Conservation (phyloP, 2,329 filamentous ascomycete genomes). For the Penicillium sp. region DNA sequence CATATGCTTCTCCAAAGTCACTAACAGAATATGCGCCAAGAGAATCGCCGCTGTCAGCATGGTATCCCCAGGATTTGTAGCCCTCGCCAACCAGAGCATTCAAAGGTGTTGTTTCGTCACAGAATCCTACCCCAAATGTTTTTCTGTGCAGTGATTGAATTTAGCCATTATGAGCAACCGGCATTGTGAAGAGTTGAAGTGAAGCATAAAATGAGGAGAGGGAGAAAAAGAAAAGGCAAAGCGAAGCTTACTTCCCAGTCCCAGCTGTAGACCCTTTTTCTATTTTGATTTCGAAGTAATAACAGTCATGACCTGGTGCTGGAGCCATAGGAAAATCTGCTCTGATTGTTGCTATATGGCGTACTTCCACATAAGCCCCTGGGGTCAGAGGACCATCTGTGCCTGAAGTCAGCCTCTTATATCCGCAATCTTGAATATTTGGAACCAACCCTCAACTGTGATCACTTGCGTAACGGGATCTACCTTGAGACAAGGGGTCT, state of each 20-base stretch:
- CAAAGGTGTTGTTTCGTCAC: not conserved
- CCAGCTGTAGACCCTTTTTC: not conserved
- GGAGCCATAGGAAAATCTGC: not conserved
- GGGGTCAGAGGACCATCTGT: not conserved
- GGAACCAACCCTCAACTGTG: not conserved
- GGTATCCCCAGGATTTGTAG: not conserved
- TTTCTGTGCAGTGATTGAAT: not conserved
- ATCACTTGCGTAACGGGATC: not conserved
- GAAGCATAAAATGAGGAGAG: too few relatives aligned
- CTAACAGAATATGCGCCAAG: not conserved
- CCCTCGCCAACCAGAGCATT: not conserved
- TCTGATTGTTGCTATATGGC: not conserved
- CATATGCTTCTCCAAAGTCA: not conserved
- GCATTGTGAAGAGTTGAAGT: not conserved
- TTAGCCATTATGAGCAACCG: too few relatives aligned
- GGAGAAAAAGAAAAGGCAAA: too few relatives aligned
- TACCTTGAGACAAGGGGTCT: not conserved
- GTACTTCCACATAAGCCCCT: not conserved
- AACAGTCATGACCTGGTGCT: not conserved
- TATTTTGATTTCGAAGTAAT: constrained; percentile 1
- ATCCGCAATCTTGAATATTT: not conserved
- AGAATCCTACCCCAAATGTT: not conserved
- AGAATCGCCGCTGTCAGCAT: not conserved
- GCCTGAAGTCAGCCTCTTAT: not conserved
- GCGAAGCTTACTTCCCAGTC: too few relatives aligned